Evolutionary conservation across 139 green algal species (phyloP).

Genomic region (Tetraselmis chui): DNA sequence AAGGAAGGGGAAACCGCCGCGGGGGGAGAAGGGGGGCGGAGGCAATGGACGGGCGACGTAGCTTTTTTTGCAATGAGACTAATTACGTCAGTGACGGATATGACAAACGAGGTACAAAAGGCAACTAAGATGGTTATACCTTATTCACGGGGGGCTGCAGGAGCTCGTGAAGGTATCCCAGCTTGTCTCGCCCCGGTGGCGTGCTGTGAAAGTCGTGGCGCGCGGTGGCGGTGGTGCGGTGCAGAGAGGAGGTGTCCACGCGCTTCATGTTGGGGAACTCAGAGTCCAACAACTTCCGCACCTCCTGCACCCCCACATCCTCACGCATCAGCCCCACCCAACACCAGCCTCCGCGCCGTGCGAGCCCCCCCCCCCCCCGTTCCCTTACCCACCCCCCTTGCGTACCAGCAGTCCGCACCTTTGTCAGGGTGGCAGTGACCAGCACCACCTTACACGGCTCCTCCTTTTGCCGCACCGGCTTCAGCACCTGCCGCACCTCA

Average conservation of each 20-base stretch:
- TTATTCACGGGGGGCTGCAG: conserved; percentile 41
- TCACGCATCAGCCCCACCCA: conserved; percentile 16
- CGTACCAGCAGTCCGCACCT: conserved; percentile 28
- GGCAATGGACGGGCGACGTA: too few relatives aligned
- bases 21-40: too few relatives aligned
- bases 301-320: conserved; percentile 17
- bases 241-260: conserved; percentile 64
- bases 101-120: background rate
- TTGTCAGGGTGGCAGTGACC: conserved; percentile 85
- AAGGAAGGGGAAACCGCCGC: too few relatives aligned
- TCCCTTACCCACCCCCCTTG: too few relatives aligned
- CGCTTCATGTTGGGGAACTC: conserved; percentile 64
- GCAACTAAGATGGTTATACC: conserved; percentile 19
- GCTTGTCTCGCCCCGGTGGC: conserved; percentile 64
- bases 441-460: conserved; percentile 62
- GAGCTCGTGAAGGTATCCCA: conserved; percentile 34
- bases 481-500: conserved; percentile 64
- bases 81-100: too few relatives aligned
- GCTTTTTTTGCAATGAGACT: too few relatives aligned
- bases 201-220: conserved; percentile 77
- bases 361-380: too few relatives aligned
- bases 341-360: too few relatives aligned
- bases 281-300: conserved; percentile 45
- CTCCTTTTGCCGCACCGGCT: conserved; percentile 46
- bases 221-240: conserved; percentile 61